phyloP scores from a whole-genome alignment of 129 eudicot genomes.

The Logfia minima region DNA sequence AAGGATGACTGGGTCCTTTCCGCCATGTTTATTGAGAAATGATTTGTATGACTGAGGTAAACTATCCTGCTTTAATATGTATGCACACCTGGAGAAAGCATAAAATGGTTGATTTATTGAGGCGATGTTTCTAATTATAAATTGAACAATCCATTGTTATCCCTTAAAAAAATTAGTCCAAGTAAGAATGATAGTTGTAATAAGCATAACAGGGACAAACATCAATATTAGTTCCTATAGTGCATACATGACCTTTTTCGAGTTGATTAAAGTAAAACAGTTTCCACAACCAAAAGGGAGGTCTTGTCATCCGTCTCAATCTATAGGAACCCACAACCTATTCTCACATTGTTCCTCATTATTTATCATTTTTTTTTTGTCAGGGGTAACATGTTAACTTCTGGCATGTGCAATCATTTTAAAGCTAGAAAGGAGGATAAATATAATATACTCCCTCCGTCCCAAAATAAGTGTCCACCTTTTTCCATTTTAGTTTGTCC shows the following conservation, averaged over 20 bases:
- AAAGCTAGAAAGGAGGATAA: background rate
- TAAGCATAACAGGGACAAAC: background rate
- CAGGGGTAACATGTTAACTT: background rate
- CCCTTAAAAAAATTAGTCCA: background rate
- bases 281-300: background rate
- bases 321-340: constrained; percentile 1
- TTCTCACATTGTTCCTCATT: background rate
- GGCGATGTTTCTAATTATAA: background rate
- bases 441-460: background rate
- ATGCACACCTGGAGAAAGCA: constrained; percentile 75
- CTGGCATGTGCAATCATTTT: background rate
- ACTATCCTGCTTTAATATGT: constrained; percentile 91
- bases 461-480: too few relatives aligned
- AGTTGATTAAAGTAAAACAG: constrained; percentile 1
- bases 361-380: background rate
- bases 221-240: background rate
- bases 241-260: background rate
- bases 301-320: background rate
- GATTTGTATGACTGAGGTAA: constrained; percentile 83
- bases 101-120: background rate
- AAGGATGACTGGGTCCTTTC: constrained; percentile 67
- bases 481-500: too few relatives aligned
- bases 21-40: constrained; percentile 97
- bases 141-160: background rate
- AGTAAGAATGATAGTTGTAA: background rate